Conservation (phyloP, 441 rosid species). For the Sinapis alba region DNA sequence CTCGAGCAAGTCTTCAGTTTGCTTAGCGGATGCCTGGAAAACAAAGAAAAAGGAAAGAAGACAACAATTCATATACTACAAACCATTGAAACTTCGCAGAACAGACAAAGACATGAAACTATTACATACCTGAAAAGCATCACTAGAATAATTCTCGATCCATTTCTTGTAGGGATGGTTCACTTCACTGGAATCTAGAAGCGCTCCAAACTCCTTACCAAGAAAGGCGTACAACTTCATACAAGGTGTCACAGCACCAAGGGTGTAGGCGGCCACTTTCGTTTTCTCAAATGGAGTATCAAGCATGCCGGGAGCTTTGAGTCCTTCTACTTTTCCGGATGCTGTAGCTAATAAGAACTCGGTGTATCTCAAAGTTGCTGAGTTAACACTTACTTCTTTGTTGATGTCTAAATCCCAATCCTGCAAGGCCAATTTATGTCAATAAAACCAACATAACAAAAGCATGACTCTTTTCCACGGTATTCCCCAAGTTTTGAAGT, state of each 20-base stretch:
- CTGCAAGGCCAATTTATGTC: slow-evolving; percentile 47
- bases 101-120: neutral
- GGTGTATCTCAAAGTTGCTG: slow-evolving; percentile 79
- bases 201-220: slow-evolving; percentile 66
- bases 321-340: slow-evolving; percentile 91
- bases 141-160: slow-evolving; percentile 78
- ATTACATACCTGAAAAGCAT: slow-evolving; percentile 67
- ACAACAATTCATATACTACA: neutral
- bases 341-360: slow-evolving; percentile 93
- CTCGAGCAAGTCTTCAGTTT: slow-evolving; percentile 93
- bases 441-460: neutral
- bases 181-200: slow-evolving; percentile 49
- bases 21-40: slow-evolving; percentile 76
- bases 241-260: slow-evolving; percentile 95
- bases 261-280: slow-evolving; percentile 88
- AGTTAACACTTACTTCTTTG: slow-evolving; percentile 51
- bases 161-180: slow-evolving; percentile 82
- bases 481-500: slow-evolving; percentile 12
- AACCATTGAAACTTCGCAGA: neutral
- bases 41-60: neutral
- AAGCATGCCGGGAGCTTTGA: slow-evolving; percentile 87
- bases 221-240: slow-evolving; percentile 89
- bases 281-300: slow-evolving; percentile 95
- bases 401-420: slow-evolving; percentile 76
- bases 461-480: neutral